These are phyloP conservation scores for Otatea glauca DNA, from an alignment of 176 grass and related monocot species.

Conservation along the genomic window DNA sequence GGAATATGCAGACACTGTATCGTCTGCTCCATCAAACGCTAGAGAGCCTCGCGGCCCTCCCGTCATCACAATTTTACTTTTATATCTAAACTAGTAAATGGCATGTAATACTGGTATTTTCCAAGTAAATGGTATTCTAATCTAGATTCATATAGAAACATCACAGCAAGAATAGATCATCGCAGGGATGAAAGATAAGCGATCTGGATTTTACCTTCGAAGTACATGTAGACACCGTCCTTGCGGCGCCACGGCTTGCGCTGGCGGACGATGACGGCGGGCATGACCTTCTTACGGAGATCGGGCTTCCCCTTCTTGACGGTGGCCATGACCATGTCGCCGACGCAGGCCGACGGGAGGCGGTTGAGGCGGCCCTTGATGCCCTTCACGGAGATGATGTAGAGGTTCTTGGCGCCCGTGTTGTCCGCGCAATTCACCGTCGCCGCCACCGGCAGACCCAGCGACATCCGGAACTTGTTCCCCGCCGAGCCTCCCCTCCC, in stretches of 20 bases:
- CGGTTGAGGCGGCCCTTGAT: constrained; percentile 73
- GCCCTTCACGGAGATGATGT: constrained; percentile 74
- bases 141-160: too few relatives aligned
- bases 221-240: constrained; percentile 79
- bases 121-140: not conserved
- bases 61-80: not conserved
- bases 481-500: constrained; percentile 60
- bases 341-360: constrained; percentile 68
- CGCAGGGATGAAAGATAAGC: rapidly evolving
- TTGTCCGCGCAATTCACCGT: constrained; percentile 70
- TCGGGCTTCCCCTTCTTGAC: constrained; percentile 75
- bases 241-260: constrained; percentile 68
- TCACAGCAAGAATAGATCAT: too few relatives aligned
- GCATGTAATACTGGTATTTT: too few relatives aligned
- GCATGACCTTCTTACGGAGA: constrained; percentile 73
- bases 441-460: constrained; percentile 67
- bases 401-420: constrained; percentile 63
- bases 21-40: constrained; percentile 55
- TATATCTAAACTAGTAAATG: not conserved
- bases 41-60: constrained; percentile 34
- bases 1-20: constrained; percentile 63
- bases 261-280: constrained; percentile 69
- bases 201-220: constrained; percentile 49
- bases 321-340: constrained; percentile 82
- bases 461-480: constrained; percentile 67